A percentile compares a stretch with the other conserved stretches of the same genome.
Conservation (phyloP, 2,329 filamentous ascomycete genomes). For the Penicillium sp. region DNA sequence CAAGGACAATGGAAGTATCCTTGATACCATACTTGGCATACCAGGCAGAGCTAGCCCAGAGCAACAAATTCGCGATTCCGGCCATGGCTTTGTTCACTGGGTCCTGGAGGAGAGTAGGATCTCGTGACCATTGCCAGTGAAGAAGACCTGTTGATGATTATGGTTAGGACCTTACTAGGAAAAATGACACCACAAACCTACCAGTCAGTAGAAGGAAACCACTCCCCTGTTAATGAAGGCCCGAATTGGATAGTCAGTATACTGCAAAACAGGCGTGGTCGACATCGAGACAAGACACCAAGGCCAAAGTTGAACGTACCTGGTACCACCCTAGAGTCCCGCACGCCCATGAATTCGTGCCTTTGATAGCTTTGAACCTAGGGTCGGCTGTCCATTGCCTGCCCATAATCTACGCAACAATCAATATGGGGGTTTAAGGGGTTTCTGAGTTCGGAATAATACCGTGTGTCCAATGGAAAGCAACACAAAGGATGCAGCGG, state of each 20-base stretch:
- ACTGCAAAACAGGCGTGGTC: background rate
- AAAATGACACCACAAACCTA: conserved; percentile 3
- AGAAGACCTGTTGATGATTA: conserved; percentile 13
- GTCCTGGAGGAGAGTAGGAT: conserved; percentile 18
- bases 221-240: conserved; percentile 16
- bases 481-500: conserved; percentile 16
- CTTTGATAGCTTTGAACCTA: conserved; percentile 18
- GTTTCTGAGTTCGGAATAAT: background rate
- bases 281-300: background rate
- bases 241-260: background rate
- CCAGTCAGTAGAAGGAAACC: conserved; percentile 20
- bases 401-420: conserved; percentile 12
- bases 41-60: conserved; percentile 26
- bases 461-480: conserved; percentile 23
- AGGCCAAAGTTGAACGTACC: conserved; percentile 9
- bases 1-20: conserved; percentile 17
- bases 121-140: conserved; percentile 24
- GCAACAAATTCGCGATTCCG: conserved; percentile 18
- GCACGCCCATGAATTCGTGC: conserved; percentile 18
- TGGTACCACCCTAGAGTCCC: conserved; percentile 25
- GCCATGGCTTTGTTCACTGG: conserved; percentile 27
- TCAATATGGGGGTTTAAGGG: background rate
- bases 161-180: background rate
- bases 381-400: conserved; percentile 21
- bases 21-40: conserved; percentile 24